Conservation (phyloP, 2,329 filamentous ascomycete species). For the Chaetomium sp. region DNA sequence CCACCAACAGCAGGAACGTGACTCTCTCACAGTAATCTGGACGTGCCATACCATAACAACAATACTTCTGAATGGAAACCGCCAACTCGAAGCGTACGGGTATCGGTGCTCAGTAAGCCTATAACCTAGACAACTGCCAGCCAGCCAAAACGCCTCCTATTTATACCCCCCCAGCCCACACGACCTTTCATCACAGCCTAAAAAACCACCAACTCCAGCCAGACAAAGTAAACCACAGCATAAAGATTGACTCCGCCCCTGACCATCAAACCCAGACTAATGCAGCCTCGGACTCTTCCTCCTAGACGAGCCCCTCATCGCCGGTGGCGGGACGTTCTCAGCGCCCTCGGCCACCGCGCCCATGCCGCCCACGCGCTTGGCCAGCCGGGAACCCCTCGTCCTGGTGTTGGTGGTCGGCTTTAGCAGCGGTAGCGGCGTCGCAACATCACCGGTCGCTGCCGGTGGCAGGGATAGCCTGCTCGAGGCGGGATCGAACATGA, state of each 20-base stretch:
- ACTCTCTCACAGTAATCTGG: background rate
- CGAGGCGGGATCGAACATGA: constrained; percentile 47
- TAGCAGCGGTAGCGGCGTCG: constrained; percentile 47
- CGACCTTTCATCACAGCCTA: background rate
- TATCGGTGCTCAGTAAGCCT: constrained; percentile 30
- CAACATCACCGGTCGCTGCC: constrained; percentile 37
- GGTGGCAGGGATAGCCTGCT: constrained; percentile 43
- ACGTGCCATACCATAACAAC: background rate
- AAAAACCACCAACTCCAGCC: background rate
- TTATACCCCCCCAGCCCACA: too few species aligned
- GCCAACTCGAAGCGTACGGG: constrained; percentile 17
- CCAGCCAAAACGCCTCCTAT: background rate
- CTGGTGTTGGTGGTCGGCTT: constrained; percentile 45
- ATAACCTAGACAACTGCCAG: constrained; percentile 21
- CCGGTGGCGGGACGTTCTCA: constrained; percentile 53
- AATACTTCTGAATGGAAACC: constrained; percentile 11
- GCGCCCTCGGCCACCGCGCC: constrained; percentile 46
- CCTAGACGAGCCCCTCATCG: constrained; percentile 51
- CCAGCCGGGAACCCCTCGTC: constrained; percentile 39
- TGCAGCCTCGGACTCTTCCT: constrained; percentile 59
- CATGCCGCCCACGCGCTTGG: constrained; percentile 37
- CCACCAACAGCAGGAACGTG: background rate
- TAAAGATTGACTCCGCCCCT: too few species aligned
- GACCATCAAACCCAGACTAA: constrained; percentile 16
- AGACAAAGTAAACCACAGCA: background rate